A percentile compares a stretch with the other conserved stretches of the same genome.
Conservation (phyloP, 1,139 yeast genomes). For the Blastobotrys proliferans region DNA sequence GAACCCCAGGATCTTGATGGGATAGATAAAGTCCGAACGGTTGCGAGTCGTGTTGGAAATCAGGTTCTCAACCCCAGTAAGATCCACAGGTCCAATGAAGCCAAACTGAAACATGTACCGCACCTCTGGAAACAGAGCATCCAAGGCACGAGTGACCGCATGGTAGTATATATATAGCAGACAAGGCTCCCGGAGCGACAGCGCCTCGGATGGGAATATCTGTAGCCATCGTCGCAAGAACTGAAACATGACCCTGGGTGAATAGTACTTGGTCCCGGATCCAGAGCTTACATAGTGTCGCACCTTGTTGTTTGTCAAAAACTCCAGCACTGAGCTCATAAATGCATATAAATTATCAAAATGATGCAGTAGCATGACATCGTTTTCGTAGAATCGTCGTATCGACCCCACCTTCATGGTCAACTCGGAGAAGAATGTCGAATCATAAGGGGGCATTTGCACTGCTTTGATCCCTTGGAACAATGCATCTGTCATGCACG, state of each 20-base stretch:
- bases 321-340: slow-evolving; percentile 19
- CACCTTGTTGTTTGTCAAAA: slow-evolving; percentile 20
- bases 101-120: slow-evolving; percentile 38
- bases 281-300: slow-evolving; percentile 11
- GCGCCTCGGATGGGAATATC: slow-evolving; percentile 29
- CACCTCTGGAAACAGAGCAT: slow-evolving; percentile 39
- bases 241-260: slow-evolving; percentile 26
- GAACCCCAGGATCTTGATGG: slow-evolving; percentile 32
- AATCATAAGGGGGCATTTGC: slow-evolving; percentile 37
- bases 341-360: slow-evolving; percentile 21
- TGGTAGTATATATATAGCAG: slow-evolving; percentile 34
- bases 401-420: slow-evolving; percentile 24
- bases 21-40: slow-evolving; percentile 29
- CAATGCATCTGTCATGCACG: slow-evolving; percentile 31
- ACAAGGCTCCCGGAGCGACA: slow-evolving; percentile 15
- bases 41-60: slow-evolving; percentile 15
- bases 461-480: slow-evolving; percentile 34
- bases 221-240: slow-evolving; percentile 30
- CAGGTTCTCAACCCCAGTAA: slow-evolving; percentile 29
- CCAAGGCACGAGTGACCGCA: slow-evolving; percentile 32
- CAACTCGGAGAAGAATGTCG: slow-evolving; percentile 34
- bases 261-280: slow-evolving; percentile 22
- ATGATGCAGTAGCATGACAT: neutral
- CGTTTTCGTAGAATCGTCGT: slow-evolving; percentile 6
- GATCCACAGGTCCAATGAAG: slow-evolving; percentile 36